Evolutionary conservation across 2,329 filamentous ascomycete species (phyloP).

Genomic region (Westerdykella ornata): DNA sequence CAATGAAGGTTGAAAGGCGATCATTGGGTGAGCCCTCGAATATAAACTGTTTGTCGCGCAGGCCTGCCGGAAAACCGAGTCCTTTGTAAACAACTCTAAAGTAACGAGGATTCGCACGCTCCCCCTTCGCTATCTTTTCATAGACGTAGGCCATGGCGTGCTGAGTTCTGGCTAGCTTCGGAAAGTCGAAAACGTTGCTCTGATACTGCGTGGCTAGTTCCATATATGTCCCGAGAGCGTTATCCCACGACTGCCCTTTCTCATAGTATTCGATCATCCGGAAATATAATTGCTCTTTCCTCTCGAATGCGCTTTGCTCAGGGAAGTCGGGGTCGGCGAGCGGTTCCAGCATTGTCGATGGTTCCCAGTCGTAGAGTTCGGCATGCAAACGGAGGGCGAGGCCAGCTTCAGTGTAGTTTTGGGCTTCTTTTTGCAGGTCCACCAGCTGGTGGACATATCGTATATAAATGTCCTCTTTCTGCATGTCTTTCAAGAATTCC

Average conservation of each 20-base stretch:
- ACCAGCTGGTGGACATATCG: conserved; percentile 92
- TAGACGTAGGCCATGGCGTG: conserved; percentile 88
- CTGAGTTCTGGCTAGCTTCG: conserved; percentile 82
- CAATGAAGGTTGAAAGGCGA: conserved; percentile 72
- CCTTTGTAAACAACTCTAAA: conserved; percentile 88
- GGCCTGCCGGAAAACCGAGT: conserved; percentile 71
- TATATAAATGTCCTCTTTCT: conserved; percentile 94
- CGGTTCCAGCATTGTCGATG: conserved; percentile 57
- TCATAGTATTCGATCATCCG: conserved; percentile 93
- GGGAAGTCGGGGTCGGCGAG: conserved; percentile 71
- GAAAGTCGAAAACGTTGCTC: conserved; percentile 80
- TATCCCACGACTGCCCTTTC: conserved; percentile 88
- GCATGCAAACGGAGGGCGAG: conserved; percentile 84
- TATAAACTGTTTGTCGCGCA: conserved; percentile 87
- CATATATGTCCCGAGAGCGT: conserved; percentile 78
- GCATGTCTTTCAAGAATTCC: conserved; percentile 95
- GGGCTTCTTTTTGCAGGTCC: conserved; percentile 63
- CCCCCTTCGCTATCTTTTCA: conserved; percentile 77
- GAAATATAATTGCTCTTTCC: conserved; percentile 87
- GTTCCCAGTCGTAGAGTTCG: conserved; percentile 88
- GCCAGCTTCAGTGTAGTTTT: conserved; percentile 81
- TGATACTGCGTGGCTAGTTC: conserved; percentile 92
- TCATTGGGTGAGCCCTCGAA: conserved; percentile 78
- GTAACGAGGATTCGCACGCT: conserved; percentile 72
- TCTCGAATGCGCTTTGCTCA: conserved; percentile 79